phyloP scores from a whole-genome alignment of 78 protist genomes.

The Cavenderia fasciculata region DNA sequence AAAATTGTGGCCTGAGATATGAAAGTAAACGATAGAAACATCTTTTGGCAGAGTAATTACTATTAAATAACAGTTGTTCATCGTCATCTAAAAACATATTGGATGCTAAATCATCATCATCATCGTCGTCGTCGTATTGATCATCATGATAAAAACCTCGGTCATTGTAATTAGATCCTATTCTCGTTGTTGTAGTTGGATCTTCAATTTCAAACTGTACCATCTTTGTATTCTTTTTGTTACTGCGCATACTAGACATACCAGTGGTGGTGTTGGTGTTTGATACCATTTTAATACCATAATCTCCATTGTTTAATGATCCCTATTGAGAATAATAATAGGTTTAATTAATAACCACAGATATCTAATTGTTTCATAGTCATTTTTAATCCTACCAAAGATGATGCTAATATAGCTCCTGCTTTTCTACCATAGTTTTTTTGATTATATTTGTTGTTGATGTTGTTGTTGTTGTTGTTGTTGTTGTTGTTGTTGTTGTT shows the following conservation, averaged over 20 bases:
- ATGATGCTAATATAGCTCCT: too few relatives aligned
- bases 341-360: too few relatives aligned
- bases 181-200: too few relatives aligned
- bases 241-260: background rate
- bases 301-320: too few relatives aligned
- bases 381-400: too few relatives aligned
- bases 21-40: slow-evolving; percentile 27
- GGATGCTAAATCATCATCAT: background rate
- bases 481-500: background rate
- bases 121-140: slow-evolving; percentile 6
- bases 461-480: background rate
- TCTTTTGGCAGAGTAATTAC: slow-evolving; percentile 43
- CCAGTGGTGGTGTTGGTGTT: too few relatives aligned
- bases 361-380: too few relatives aligned
- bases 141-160: slow-evolving; percentile 8
- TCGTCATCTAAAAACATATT: slow-evolving; percentile 13
- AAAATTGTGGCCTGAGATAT: slow-evolving; percentile 53
- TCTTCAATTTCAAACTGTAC: slow-evolving; percentile 7
- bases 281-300: too few relatives aligned
- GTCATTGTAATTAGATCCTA: too few relatives aligned
- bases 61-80: slow-evolving; percentile 29
- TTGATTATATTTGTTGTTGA: background rate
- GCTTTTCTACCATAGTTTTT: too few relatives aligned
- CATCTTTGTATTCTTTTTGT: background rate
- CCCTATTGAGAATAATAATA: too few relatives aligned